Base-by-base conservation (phyloP, 129 eudicot species). In the Flaveria trinervia region DNA sequence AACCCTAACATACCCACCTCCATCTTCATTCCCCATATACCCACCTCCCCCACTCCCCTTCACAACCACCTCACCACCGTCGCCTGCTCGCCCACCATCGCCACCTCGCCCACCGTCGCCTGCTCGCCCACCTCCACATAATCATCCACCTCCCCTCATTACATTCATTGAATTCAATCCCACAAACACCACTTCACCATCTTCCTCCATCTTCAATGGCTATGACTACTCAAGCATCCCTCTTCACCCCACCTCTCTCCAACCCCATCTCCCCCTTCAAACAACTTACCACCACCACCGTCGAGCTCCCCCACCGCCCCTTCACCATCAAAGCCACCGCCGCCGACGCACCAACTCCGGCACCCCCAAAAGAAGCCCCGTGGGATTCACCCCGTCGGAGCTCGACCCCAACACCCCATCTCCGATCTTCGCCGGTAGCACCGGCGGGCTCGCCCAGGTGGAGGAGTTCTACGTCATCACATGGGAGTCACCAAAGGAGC, bases 401-500 rank as follows among this genome's bases (percentile, higher is more conserved):
- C 85, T 93, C 52, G 98, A 93, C 88, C 98, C 98, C 44, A 90
- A 75, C 91, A 90, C 96, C 84, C 98, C 98, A 0, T 93, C 98
- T 4, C 98, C 98, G 2, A 93, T 93, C 76, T 93, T 93, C 80
- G 97, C 90, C 3, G 98, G 98, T n/a, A 84, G 90, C 87, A 93
- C 97, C 1, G 98, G 98, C 11, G 98, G 98, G 20, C 80, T 93
- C 0, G 98, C 98, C 9, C 98, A 93, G 70, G 96, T 91, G 10
- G 98, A 93, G 73, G 98, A 93, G 70, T 93, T 93, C 77, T n/a
- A n/a, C n/a, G n/a, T n/a, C n/a, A n/a, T n/a, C n/a, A n/a, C n/a
- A n/a, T n/a, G n/a, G n/a, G n/a, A n/a, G n/a, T n/a, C n/a, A n/a
- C n/a, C n/a, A n/a, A n/a, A n/a, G n/a, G n/a, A n/a, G n/a, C n/a